Base-by-base conservation (phyloP, 2,329 filamentous ascomycete species). In the Calonectria pseudoturangicola region DNA sequence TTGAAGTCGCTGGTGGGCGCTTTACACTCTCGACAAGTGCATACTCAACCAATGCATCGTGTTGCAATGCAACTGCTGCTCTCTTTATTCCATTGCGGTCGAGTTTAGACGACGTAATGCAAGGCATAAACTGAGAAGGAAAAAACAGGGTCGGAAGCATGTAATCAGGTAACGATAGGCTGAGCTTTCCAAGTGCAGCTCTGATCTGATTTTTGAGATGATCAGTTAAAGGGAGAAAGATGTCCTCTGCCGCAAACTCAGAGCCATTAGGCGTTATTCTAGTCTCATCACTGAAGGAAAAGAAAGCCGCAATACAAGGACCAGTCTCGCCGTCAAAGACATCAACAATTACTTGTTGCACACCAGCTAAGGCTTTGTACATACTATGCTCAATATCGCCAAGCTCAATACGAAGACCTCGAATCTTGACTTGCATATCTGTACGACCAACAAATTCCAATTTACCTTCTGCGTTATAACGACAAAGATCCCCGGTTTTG, bases 341-440 rank as follows among this genome's bases (percentile, higher is more conserved):
- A 60, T 60, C 56, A 2, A 60, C 56, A 39, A 60, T 43, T 8
- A 60, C 56, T 15, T 60, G 56, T 6, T 41, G 56, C 15, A 60
- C 56, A 0, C 56, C 56, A 9, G 43, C 21, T 7, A 60, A 16
- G 4, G 56, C 56, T 27, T 39, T 28, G 21, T n/a, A 21, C 1
- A 60, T 15, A n/a, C 21, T 39, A 15, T 60, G 39, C 21, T 60
- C 56, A 27, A 60, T 21, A 9, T 60, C 56, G 4, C 56, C 56
- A 18, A 60, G 56, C 13, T 60, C 56, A 25, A 60, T 21, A 62
- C 88, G 79, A 58, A 86, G 89, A 47, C 91, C 91, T 21, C 85
- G 84, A 13, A 91, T 80, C 75, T 91, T 92, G 48, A 91, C 84
- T 77, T 91, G 89, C 0, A 82, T 84, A 74, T 91, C 89, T 73